Conservation (phyloP, 768 basidiomycete genomes). For the Xerocomus spinulosus region DNA sequence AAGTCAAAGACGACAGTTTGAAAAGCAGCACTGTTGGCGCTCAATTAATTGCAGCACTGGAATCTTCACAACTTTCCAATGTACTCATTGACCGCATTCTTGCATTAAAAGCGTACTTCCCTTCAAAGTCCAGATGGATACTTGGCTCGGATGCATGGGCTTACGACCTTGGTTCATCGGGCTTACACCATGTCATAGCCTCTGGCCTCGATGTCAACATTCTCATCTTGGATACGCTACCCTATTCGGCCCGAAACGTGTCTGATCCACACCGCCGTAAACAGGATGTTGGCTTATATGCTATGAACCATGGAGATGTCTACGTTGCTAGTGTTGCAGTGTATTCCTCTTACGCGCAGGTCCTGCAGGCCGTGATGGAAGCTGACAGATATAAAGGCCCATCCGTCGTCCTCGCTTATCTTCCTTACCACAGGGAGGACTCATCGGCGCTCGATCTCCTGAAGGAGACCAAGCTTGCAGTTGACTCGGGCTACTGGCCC, state of each 20-base stretch:
- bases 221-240: slow-evolving; percentile 88
- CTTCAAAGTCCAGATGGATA: slow-evolving; percentile 84
- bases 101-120: slow-evolving; percentile 55
- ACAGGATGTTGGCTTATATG: slow-evolving; percentile 95
- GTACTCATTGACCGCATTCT: slow-evolving; percentile 54
- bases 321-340: slow-evolving; percentile 95
- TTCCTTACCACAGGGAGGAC: slow-evolving; percentile 80
- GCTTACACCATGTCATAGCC: slow-evolving; percentile 90
- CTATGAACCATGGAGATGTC: slow-evolving; percentile 96
- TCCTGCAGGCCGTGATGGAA: slow-evolving; percentile 85
- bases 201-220: slow-evolving; percentile 92
- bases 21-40: slow-evolving; percentile 59
- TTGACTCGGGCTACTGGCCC: slow-evolving; percentile 97
- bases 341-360: slow-evolving; percentile 93
- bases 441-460: slow-evolving; percentile 82
- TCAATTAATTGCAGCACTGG: slow-evolving; percentile 50
- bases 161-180: slow-evolving; percentile 92
- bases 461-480: slow-evolving; percentile 95
- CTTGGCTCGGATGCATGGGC: slow-evolving; percentile 98
- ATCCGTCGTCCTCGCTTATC: slow-evolving; percentile 88
- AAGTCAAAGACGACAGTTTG: slow-evolving; percentile 63
- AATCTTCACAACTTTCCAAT: slow-evolving; percentile 36
- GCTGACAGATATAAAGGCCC: slow-evolving; percentile 90
- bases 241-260: slow-evolving; percentile 75
- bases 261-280: slow-evolving; percentile 75